Conservation (phyloP, 139 green algal genomes). For the Volvox africanus region DNA sequence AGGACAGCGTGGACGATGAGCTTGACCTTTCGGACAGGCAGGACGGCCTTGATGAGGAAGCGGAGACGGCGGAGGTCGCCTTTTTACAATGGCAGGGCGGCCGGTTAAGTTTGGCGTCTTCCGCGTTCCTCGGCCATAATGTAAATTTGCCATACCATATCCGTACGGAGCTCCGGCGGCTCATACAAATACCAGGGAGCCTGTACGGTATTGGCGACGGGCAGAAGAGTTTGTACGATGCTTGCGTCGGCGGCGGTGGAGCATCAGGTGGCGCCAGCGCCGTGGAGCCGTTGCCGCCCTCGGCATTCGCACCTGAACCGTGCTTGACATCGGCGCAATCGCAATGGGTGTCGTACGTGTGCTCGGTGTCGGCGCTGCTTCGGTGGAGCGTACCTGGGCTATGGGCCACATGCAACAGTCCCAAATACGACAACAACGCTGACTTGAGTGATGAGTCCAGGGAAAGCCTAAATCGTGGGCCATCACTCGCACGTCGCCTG, state of each 20-base stretch:
- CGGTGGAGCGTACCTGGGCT: conserved; percentile 33
- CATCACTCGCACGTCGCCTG: conserved; percentile 10
- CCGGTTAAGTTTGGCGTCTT: not conserved
- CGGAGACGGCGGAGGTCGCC: conserved; percentile 7
- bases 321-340: conserved; percentile 14
- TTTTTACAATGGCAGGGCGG: conserved; percentile 38
- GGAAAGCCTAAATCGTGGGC: conserved; percentile 3
- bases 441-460: conserved; percentile 15
- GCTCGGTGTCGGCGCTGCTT: conserved; percentile 22
- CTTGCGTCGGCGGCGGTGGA: not conserved
- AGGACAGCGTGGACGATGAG: not conserved
- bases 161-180: conserved; percentile 23
- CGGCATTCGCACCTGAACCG: conserved; percentile 1
- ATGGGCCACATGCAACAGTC: conserved; percentile 36
- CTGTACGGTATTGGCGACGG: not conserved
- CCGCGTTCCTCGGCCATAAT: not conserved
- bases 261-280: not conserved
- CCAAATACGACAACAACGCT: conserved; percentile 23
- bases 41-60: not conserved
- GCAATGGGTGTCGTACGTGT: conserved; percentile 47
- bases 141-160: conserved; percentile 27
- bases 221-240: not conserved
- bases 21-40: not conserved
- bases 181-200: conserved; percentile 31
- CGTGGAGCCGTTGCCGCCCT: conserved; percentile 3